Conservation (phyloP, 2,329 filamentous ascomycete species). For the Teratosphaeria pseudoeucalypti region DNA sequence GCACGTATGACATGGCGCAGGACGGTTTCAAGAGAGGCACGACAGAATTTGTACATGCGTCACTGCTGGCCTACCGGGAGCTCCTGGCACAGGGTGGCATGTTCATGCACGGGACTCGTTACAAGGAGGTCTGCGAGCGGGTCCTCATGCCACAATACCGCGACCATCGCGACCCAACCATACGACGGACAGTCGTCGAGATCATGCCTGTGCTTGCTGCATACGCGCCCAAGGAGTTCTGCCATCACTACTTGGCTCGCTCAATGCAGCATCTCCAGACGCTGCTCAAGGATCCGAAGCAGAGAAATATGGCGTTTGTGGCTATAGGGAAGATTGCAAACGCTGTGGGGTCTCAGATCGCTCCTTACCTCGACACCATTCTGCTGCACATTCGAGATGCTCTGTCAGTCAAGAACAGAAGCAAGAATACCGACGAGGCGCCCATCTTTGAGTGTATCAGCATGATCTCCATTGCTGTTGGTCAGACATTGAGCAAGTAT, state of each 20-base stretch:
- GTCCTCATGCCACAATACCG: slow-evolving; percentile 67
- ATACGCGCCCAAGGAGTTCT: slow-evolving; percentile 86
- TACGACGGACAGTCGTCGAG: slow-evolving; percentile 78
- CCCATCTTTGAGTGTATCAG: slow-evolving; percentile 98
- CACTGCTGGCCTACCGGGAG: slow-evolving; percentile 83
- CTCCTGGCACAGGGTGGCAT: slow-evolving; percentile 90
- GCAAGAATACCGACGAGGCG: slow-evolving; percentile 49
- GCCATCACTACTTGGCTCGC: slow-evolving; percentile 75
- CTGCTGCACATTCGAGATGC: slow-evolving; percentile 89
- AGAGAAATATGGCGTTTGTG: slow-evolving; percentile 85
- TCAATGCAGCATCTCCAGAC: slow-evolving; percentile 95
- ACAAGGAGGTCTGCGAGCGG: slow-evolving; percentile 84
- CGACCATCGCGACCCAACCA: slow-evolving; percentile 79
- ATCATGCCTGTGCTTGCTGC: slow-evolving; percentile 87
- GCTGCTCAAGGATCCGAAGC: slow-evolving; percentile 89
- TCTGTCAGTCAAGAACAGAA: slow-evolving; percentile 65
- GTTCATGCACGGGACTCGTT: slow-evolving; percentile 91
- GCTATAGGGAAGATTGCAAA: slow-evolving; percentile 95
- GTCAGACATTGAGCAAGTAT: slow-evolving; percentile 94
- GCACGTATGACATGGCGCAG: slow-evolving; percentile 79
- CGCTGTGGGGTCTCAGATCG: slow-evolving; percentile 89
- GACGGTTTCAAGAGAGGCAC: slow-evolving; percentile 69
- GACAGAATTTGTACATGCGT: slow-evolving; percentile 86
- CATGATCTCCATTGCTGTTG: slow-evolving; percentile 86
- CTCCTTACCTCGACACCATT: slow-evolving; percentile 88